Base-by-base conservation (phyloP, 306 rosid genomes). In the Carpinus viminea region DNA sequence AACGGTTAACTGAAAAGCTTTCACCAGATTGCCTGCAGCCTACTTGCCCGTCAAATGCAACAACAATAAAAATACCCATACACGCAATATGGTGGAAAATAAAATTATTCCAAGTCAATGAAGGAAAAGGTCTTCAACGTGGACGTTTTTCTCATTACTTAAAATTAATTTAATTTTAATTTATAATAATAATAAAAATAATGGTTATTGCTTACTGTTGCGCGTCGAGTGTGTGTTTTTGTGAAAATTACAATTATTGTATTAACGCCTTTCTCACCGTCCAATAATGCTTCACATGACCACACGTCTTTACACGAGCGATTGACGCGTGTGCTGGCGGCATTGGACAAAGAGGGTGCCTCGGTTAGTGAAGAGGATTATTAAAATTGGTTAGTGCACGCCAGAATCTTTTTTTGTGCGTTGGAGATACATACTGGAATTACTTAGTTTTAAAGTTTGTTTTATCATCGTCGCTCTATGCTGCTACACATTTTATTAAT, bases 211-310 rank as follows among this genome's bases (percentile, higher is more conserved):
- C 62, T 68, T 78, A 41, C 38, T 80, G 76, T 73, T 78, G 78
- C 20, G 53, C 80, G 70, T 50, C 13, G 43, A 7, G 76, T 12
- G 61, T 74, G 78, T 31, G 47, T 28, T 73, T 74, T 60, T 55
- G 79, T 74, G 79, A 75, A 65, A 65, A 46, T 72, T 70, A 74
- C 77, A 83, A 79, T 81, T 86, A 76, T 76, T 55, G 65, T 62
- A 64, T 51, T 54, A 70, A 79, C 77, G 61, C 60, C 91, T 90
- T 90, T 86, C 96, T 80, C 92, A 87, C 48, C 77, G 59, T 80
- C 86, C 93, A 90, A 86, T 85, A 82, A 89, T 86, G 87, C 70
- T 83, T 86, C 93, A 84, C 94, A 89, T 85, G 90, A 65, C 87
- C 78, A 85, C 88, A 85, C 85, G 82, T 61, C 93, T 88, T 88